Evolutionary conservation across 805 yeast species (phyloP).

Genomic region (Ogataea paradorogensis): DNA sequence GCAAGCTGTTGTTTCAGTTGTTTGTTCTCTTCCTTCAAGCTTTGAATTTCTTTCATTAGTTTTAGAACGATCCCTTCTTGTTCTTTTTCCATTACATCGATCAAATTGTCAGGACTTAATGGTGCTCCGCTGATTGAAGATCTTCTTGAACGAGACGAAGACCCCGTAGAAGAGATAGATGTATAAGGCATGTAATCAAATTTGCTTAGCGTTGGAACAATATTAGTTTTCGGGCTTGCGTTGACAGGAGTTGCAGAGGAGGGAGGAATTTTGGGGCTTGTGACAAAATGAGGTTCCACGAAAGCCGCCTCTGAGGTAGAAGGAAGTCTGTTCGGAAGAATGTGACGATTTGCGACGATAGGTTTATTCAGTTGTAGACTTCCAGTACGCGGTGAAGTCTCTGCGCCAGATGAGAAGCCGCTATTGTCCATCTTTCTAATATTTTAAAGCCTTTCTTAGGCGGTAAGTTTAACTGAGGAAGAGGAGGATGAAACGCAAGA

Average conservation of each 20-base stretch:
- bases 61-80: conserved; percentile 72
- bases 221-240: conserved; percentile 14
- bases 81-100: conserved; percentile 65
- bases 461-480: neutral
- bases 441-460: neutral
- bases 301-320: conserved; percentile 19
- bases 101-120: conserved; percentile 44
- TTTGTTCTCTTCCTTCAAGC: conserved; percentile 52
- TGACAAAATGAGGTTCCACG: conserved; percentile 11
- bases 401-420: conserved; percentile 5
- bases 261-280: conserved; percentile 18
- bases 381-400: conserved; percentile 17
- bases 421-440: neutral
- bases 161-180: conserved; percentile 22
- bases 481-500: too few species aligned
- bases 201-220: conserved; percentile 13
- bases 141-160: conserved; percentile 20
- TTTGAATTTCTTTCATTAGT: conserved; percentile 59
- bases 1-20: conserved; percentile 34
- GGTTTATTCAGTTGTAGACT: conserved; percentile 17
- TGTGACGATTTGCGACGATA: conserved; percentile 20
- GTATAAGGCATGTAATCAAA: conserved; percentile 20
- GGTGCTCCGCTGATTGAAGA: conserved; percentile 19
- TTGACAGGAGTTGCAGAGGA: conserved; percentile 5
- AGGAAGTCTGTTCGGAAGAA: conserved; percentile 25